These are phyloP conservation scores for Blepharisma stoltei DNA, from an alignment of 73 alveolate species.

Conservation along the genomic window DNA sequence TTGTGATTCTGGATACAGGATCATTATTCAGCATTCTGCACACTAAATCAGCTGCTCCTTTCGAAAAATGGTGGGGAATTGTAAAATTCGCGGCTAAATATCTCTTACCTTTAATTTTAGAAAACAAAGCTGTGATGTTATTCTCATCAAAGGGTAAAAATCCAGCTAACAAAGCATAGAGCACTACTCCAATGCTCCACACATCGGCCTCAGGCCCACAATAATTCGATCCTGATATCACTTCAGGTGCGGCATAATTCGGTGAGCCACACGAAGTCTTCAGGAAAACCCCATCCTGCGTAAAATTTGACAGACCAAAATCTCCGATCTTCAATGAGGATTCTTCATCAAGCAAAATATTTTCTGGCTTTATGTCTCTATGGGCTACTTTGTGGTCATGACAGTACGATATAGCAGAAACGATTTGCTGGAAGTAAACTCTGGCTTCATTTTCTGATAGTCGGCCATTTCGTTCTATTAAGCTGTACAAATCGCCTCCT, in stretches of 20 bases:
- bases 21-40: conserved; percentile 82
- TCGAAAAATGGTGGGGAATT: conserved; percentile 49
- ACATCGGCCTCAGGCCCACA: conserved; percentile 81
- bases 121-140: conserved; percentile 62
- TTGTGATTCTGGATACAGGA: conserved; percentile 71
- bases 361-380: conserved; percentile 79
- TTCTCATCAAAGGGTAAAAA: conserved; percentile 86
- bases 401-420: conserved; percentile 67
- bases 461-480: conserved; percentile 73
- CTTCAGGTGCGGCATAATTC: conserved; percentile 94
- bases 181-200: conserved; percentile 87
- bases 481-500: conserved; percentile 92
- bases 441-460: conserved; percentile 73
- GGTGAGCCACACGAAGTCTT: conserved; percentile 95
- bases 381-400: conserved; percentile 72
- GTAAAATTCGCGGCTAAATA: conserved; percentile 42
- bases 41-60: conserved; percentile 81
- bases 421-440: conserved; percentile 62
- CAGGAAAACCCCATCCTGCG: conserved; percentile 68
- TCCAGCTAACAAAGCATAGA: conserved; percentile 80
- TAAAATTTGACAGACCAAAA: conserved; percentile 72
- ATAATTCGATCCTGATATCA: conserved; percentile 74
- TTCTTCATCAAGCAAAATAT: conserved; percentile 67
- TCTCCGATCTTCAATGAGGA: conserved; percentile 74
- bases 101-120: conserved; percentile 60